phyloP scores from a whole-genome alignment of 345 rosid genomes.

The Corchorus olitorius region DNA sequence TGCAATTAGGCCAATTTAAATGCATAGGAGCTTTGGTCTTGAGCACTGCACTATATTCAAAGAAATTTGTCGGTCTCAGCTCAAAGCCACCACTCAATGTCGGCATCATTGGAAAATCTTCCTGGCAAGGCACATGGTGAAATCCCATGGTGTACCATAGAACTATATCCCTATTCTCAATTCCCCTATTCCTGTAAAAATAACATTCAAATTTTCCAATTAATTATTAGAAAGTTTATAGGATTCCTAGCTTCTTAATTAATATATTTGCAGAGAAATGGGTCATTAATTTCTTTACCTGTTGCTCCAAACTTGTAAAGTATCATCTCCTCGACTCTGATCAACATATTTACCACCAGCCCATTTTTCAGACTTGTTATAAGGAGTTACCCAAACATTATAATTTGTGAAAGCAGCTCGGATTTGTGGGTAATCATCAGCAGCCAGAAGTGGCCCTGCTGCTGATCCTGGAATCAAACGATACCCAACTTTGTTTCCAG shows the following conservation, averaged over 20 bases:
- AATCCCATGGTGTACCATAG: conserved; percentile 55
- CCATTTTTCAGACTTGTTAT: conserved; percentile 58
- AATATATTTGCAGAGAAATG: neutral
- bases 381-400: conserved; percentile 61
- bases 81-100: conserved; percentile 49
- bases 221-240: neutral
- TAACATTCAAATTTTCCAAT: neutral
- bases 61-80: conserved; percentile 55
- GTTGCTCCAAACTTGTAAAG: conserved; percentile 47
- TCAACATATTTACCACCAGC: conserved; percentile 47
- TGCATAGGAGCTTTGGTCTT: conserved; percentile 32
- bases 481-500: conserved; percentile 47
- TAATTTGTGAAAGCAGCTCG: conserved; percentile 51
- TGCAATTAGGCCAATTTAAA: conserved; percentile 20
- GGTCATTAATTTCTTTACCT: conserved; percentile 22
- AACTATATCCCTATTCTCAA: conserved; percentile 57
- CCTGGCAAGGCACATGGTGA: conserved; percentile 59
- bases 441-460: conserved; percentile 24
- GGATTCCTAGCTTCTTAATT: neutral
- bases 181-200: conserved; percentile 38
- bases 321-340: conserved; percentile 53
- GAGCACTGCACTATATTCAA: conserved; percentile 52
- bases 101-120: conserved; percentile 63
- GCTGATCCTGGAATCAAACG: conserved; percentile 41
- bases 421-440: conserved; percentile 50